A percentile compares a stretch with the other conserved stretches of the same genome.
Conservation (phyloP, 2,329 filamentous ascomycete species). For the Botrytis sinoallii region DNA sequence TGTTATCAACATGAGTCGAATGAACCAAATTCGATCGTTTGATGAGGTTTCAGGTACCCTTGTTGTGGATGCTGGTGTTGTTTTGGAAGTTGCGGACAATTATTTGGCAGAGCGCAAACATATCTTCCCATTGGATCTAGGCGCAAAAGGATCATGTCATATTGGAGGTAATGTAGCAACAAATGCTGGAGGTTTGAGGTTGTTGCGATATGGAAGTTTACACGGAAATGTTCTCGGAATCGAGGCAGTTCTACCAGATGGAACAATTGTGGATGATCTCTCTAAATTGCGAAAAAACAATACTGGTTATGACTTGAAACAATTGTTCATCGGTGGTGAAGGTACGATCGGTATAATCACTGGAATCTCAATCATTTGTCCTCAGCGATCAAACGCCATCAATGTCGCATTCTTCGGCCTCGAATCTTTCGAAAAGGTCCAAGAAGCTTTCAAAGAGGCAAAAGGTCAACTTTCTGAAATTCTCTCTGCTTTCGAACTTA, state of each 20-base stretch:
- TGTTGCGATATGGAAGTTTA: slow-evolving; percentile 89
- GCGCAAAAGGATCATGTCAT: slow-evolving; percentile 94
- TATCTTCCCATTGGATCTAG: slow-evolving; percentile 95
- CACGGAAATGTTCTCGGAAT: slow-evolving; percentile 91
- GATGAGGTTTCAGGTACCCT: slow-evolving; percentile 90
- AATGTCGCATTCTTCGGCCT: slow-evolving; percentile 95
- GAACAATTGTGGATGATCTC: slow-evolving; percentile 86
- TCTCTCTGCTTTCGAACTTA: slow-evolving; percentile 94
- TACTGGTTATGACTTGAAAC: slow-evolving; percentile 95
- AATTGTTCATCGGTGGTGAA: slow-evolving; percentile 93
- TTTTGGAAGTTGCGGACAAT: slow-evolving; percentile 84
- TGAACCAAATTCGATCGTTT: slow-evolving; percentile 89
- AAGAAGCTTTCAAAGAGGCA: slow-evolving; percentile 80
- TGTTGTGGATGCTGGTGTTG: slow-evolving; percentile 85
- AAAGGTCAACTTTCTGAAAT: slow-evolving; percentile 92
- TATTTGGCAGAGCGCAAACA: slow-evolving; percentile 79
- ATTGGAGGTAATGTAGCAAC: slow-evolving; percentile 95
- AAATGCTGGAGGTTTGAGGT: slow-evolving; percentile 86
- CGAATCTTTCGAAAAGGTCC: slow-evolving; percentile 84
- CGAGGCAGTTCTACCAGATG: slow-evolving; percentile 90
- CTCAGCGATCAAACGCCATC: slow-evolving; percentile 79
- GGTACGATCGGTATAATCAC: slow-evolving; percentile 95
- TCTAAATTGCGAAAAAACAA: slow-evolving; percentile 94
- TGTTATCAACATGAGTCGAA: slow-evolving; percentile 82
- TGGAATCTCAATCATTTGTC: slow-evolving; percentile 82